Conservation (phyloP, 2,329 filamentous ascomycete genomes). For the Colletotrichum chrysophilum region DNA sequence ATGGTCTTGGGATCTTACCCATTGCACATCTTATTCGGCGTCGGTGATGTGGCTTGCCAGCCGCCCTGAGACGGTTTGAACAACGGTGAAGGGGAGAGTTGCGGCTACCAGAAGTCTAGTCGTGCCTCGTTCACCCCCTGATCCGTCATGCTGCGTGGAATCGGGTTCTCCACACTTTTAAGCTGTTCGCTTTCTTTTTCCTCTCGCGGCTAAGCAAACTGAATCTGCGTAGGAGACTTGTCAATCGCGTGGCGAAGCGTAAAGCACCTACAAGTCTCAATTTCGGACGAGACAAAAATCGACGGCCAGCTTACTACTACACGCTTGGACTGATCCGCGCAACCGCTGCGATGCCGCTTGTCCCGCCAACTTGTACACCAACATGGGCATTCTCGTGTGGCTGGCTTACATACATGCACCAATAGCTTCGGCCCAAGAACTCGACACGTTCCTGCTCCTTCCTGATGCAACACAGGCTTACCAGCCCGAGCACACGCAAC, state of each 20-base stretch:
- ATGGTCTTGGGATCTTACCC: not conserved
- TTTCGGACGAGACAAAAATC: not conserved
- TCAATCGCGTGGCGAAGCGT: not conserved
- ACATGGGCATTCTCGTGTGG: not conserved
- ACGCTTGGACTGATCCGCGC: not conserved
- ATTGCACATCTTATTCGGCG: not conserved
- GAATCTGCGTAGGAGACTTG: not conserved
- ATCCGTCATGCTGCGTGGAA: not conserved
- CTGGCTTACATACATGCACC: not conserved
- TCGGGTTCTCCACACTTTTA: not conserved
- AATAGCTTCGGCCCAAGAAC: not conserved
- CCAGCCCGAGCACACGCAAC: not conserved
- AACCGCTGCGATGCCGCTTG: not conserved
- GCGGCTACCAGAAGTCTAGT: not conserved
- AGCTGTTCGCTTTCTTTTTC: constrained; percentile 12
- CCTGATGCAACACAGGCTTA: not conserved
- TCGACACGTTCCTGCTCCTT: not conserved
- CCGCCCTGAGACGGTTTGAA: not conserved
- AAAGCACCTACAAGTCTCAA: not conserved
- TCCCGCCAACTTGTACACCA: not conserved
- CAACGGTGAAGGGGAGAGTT: not conserved
- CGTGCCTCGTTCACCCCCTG: not conserved
- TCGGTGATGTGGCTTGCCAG: not conserved
- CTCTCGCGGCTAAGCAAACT: not conserved
- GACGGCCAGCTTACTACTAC: not conserved